These are phyloP conservation scores for Colletotrichum melonis DNA, from an alignment of 2,329 filamentous ascomycete genomes.

Conservation along the genomic window DNA sequence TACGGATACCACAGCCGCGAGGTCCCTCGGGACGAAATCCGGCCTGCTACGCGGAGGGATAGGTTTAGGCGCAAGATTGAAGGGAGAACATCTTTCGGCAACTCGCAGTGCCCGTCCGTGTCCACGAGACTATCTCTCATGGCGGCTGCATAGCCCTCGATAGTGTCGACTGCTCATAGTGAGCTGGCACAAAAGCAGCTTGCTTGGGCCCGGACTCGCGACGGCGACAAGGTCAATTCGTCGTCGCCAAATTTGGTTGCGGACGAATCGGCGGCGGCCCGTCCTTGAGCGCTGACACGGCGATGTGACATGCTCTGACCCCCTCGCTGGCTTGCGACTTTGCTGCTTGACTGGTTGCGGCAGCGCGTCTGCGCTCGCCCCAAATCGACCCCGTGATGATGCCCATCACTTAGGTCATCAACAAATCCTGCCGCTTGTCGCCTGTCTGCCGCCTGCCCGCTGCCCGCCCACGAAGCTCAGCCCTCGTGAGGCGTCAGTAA, in stretches of 20 bases:
- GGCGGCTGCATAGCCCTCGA: constrained; percentile 32
- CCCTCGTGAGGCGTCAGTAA: constrained; percentile 2
- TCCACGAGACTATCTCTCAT: constrained; percentile 29
- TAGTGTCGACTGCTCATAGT: constrained; percentile 18
- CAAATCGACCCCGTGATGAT: constrained; percentile 44
- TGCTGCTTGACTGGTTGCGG: constrained; percentile 34
- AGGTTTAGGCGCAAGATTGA: not conserved
- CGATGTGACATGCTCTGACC: constrained; percentile 38
- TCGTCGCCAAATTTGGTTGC: constrained; percentile 26
- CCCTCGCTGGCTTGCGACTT: constrained; percentile 18
- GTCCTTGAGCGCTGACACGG: constrained; percentile 36
- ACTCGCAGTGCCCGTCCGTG: constrained; percentile 24
- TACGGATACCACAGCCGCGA: not conserved
- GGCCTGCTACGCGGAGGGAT: not conserved
- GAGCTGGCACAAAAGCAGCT: constrained; percentile 16
- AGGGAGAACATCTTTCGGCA: not conserved
- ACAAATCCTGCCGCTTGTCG: constrained; percentile 16
- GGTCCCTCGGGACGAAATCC: not conserved
- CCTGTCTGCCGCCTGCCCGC: not conserved
- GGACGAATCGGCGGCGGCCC: constrained; percentile 34
- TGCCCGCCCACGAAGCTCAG: not conserved
- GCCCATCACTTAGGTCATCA: constrained; percentile 36
- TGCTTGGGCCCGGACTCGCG: constrained; percentile 19
- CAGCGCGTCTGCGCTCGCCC: constrained; percentile 29
- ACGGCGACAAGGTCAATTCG: constrained; percentile 33